Evolutionary conservation across 192 early-diverging fungal genomes (phyloP).

Genomic region (Coemansia sp.): DNA sequence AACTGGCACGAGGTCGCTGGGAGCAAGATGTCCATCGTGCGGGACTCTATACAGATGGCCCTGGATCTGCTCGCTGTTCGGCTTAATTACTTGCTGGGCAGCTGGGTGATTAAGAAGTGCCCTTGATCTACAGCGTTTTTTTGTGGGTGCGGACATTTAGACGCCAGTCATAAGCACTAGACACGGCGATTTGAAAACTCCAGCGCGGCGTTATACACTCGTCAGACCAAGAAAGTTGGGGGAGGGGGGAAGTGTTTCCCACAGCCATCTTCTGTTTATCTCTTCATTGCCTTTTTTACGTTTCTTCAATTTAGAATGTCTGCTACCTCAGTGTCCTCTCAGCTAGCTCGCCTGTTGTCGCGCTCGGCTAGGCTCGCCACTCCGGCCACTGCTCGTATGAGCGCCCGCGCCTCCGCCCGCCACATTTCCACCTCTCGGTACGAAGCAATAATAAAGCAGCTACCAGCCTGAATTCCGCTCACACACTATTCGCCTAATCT

Average conservation of each 20-base stretch:
- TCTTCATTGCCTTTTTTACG: not conserved
- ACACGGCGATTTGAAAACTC: not conserved
- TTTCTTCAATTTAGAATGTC: constrained; percentile 22
- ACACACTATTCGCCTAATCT: not conserved
- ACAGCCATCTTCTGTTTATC: not conserved
- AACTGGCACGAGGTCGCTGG: constrained; percentile 98
- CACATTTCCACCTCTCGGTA: constrained; percentile 47
- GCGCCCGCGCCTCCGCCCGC: constrained; percentile 32
- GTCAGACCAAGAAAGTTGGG: not conserved
- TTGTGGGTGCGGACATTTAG: not conserved
- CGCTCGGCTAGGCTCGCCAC: constrained; percentile 43
- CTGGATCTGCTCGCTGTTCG: constrained; percentile 84
- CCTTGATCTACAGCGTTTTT: not conserved
- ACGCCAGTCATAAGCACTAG: not conserved
- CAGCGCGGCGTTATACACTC: not conserved
- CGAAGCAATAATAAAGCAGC: not conserved
- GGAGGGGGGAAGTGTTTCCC: not conserved
- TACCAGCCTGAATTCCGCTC: not conserved
- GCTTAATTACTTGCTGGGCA: constrained; percentile 76
- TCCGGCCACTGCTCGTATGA: constrained; percentile 36
- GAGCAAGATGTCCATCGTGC: constrained; percentile 84
- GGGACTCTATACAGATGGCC: constrained; percentile 88
- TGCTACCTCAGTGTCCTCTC: constrained; percentile 29
- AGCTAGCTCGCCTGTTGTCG: constrained; percentile 41
- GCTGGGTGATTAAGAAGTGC: constrained; percentile 59